Base-by-base conservation (phyloP, 345 rosid genomes). In the Lagerstroemia speciosa region DNA sequence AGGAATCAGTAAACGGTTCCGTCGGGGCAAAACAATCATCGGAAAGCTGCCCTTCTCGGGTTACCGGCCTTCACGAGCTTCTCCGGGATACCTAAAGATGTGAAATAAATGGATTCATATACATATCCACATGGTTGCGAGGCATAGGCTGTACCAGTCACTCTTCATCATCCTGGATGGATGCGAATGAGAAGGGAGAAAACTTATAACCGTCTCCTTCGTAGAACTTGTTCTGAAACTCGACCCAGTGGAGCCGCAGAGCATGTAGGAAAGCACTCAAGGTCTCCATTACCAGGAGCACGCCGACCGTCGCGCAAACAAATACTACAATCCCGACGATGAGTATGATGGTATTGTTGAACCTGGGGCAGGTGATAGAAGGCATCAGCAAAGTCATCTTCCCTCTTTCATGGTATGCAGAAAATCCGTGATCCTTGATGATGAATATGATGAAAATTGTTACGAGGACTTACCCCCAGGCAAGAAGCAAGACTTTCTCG, bases 161-260 rank as follows among this genome's bases (percentile, higher is more conserved):
- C 36, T 73, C 79, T 40, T 77, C 81, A 11, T 84, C 93, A 34
- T 78, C 84, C 4, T 73, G 71, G 0, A 78, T 72, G 12, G 40
- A 50, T 1, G 83, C 67, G 55, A 86, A 86, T 37, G 90, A 86
- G 69, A 82, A 88, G 6, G 93, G 89, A 32, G 40, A 48, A 78
- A 88, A 86, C 71, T 80, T 85, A 43, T 78, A 83, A 32, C 90
- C 90, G 63, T 84, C 86, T 67, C 90, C 90, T 70, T 83, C 86
- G 8, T 84, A 86, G 77, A 84, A 88, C 75, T 85, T 88, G 76
- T 66, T 81, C 61, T 84, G 90, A 77, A 85, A 88, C 72, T 88
- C 87, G 31, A 88, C 86, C 87, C 89, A 83, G 74, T 86, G 93
- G 74, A 88, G 93, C 34, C 86, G 78, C 69, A 88, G 69, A 2